Percentiles rank a stretch among this genome's conserved stretches.
These are phyloP conservation scores for Salix arbutifolia DNA, from an alignment of 345 rosid species.

Conservation along the genomic window DNA sequence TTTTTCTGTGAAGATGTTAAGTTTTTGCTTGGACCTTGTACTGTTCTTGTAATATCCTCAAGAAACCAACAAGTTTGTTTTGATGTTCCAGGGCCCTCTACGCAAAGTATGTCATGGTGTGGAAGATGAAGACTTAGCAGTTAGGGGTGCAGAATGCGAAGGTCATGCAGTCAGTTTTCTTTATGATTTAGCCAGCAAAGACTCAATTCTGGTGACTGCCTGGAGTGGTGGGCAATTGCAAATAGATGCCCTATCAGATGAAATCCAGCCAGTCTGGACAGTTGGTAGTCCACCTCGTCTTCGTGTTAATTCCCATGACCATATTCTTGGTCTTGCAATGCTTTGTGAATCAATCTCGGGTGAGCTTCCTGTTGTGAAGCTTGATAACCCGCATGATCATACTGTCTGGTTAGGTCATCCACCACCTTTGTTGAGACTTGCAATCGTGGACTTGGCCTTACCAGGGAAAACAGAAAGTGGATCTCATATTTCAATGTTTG, in stretches of 20 bases:
- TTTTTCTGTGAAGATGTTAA: neutral
- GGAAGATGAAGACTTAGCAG: conserved; percentile 53
- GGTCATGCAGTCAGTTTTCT: conserved; percentile 79
- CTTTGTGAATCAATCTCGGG: conserved; percentile 63
- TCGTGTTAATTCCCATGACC: conserved; percentile 52
- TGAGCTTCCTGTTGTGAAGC: conserved; percentile 47
- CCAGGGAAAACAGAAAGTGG: conserved; percentile 46
- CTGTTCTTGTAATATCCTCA: neutral
- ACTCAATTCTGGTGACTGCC: conserved; percentile 84
- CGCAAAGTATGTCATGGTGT: conserved; percentile 49
- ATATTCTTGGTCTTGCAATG: conserved; percentile 76
- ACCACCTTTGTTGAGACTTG: conserved; percentile 85
- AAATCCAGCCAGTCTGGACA: conserved; percentile 93
- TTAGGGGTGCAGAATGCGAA: conserved; percentile 62
- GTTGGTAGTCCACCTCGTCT: conserved; percentile 68
- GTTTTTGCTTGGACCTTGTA: neutral
- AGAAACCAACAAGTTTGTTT: neutral
- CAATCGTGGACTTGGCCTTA: conserved; percentile 87
- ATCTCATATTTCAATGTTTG: conserved; percentile 47
- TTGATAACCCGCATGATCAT: conserved; percentile 57
- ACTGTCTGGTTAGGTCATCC: conserved; percentile 82
- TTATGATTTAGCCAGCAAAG: conserved; percentile 79
- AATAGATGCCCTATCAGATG: conserved; percentile 92
- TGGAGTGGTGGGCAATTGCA: conserved; percentile 97
- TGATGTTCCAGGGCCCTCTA: conserved; percentile 67